A percentile compares a stretch with the other conserved stretches of the same genome.
phyloP scores from a whole-genome alignment of 2,329 filamentous ascomycete species.

The Colletotrichum sp. region DNA sequence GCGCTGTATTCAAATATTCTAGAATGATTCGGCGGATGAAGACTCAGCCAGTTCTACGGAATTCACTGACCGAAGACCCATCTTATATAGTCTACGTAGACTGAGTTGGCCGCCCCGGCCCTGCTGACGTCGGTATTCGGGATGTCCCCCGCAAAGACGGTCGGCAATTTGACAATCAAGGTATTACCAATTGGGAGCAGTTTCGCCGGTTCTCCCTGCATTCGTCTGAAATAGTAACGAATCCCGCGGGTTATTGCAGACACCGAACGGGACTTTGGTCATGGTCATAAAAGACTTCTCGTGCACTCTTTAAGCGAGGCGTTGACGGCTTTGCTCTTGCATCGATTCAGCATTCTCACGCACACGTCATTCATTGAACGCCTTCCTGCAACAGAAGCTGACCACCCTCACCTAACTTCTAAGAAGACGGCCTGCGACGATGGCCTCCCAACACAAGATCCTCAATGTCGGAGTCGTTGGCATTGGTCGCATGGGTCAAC shows the following conservation, averaged over 20 bases:
- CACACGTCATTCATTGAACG: neutral
- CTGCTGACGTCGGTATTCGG: neutral
- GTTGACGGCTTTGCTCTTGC: neutral
- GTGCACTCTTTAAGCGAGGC: neutral
- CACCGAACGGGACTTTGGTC: neutral
- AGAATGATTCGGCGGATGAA: neutral
- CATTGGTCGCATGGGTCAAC: conserved; percentile 56
- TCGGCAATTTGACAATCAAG: neutral
- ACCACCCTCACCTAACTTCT: neutral
- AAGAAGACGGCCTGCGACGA: neutral
- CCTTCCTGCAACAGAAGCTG: neutral
- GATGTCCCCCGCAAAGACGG: neutral
- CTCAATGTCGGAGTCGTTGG: conserved; percentile 51
- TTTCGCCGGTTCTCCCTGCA: neutral
- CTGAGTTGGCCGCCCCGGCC: neutral
- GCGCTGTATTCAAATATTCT: neutral
- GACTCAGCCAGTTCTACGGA: neutral
- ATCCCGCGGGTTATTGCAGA: neutral
- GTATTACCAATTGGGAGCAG: neutral
- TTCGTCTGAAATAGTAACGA: neutral
- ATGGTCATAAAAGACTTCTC: neutral
- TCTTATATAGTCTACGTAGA: neutral
- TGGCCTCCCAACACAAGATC: conserved; percentile 23
- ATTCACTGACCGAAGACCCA: neutral
- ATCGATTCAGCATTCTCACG: neutral